These are phyloP conservation scores for Mortierella sp. DNA, from an alignment of 371 early-diverging fungal genomes.

Conservation along the genomic window DNA sequence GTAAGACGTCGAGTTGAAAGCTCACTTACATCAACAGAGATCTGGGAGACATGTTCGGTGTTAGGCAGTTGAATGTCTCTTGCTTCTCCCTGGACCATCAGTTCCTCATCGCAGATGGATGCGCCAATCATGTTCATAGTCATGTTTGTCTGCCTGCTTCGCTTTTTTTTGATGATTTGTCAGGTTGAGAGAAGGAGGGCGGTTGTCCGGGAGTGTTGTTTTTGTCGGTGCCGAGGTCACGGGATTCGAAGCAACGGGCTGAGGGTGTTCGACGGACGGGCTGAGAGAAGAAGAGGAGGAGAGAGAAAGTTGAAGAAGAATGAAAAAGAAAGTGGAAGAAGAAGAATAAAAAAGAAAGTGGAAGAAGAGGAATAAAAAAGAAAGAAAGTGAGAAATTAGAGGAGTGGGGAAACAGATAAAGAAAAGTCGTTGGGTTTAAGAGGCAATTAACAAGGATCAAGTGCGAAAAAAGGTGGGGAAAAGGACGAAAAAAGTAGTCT, in stretches of 20 bases:
- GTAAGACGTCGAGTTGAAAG: not conserved
- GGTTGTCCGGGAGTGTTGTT: conserved; percentile 12
- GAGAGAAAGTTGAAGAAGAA: conserved; percentile 6
- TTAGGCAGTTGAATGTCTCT: conserved; percentile 91
- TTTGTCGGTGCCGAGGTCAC: conserved; percentile 21
- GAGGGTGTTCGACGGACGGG: not conserved
- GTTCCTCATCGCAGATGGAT: conserved; percentile 74
- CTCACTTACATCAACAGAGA: conserved; percentile 87
- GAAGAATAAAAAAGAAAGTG: not conserved
- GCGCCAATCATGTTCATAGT: conserved; percentile 79
- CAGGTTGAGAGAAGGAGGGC: conserved; percentile 2
- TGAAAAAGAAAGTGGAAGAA: conserved; percentile 3
- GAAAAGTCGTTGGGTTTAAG: too few species aligned
- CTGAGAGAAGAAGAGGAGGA: conserved; percentile 10
- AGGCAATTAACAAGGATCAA: too few species aligned
- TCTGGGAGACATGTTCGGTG: conserved; percentile 86
- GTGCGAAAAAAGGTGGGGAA: conserved; percentile 5
- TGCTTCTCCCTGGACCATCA: conserved; percentile 64
- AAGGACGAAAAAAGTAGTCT: not conserved
- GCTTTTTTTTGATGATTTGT: conserved; percentile 15
- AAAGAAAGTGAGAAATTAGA: not conserved
- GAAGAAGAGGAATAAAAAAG: not conserved
- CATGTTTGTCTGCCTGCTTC: conserved; percentile 19
- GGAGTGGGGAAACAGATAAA: not conserved
- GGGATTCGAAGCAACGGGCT: not conserved